Evolutionary conservation across 2,329 filamentous ascomycete genomes (phyloP).

Genomic region (Phialophora tarda): DNA sequence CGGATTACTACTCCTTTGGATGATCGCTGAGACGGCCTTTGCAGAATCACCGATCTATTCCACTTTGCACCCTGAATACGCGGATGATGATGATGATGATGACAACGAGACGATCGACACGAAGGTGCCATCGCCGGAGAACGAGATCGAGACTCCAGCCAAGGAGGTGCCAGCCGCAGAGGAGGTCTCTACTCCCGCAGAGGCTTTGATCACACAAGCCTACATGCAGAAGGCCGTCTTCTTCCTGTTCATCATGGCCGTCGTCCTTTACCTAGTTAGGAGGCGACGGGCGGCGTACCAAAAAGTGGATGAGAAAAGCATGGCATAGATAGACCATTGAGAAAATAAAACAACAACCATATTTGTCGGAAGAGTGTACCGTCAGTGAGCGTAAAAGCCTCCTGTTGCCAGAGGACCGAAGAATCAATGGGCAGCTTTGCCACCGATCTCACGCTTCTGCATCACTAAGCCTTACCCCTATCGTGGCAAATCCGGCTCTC

Average conservation of each 20-base stretch:
- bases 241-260: slow-evolving; percentile 32
- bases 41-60: slow-evolving; percentile 35
- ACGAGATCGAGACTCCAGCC: slow-evolving; percentile 10
- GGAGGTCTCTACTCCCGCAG: slow-evolving; percentile 23
- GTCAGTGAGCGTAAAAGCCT: neutral
- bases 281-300: slow-evolving; percentile 25
- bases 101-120: slow-evolving; percentile 24
- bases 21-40: slow-evolving; percentile 26
- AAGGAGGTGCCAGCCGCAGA: slow-evolving; percentile 26
- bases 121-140: slow-evolving; percentile 19
- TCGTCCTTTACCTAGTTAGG: slow-evolving; percentile 30
- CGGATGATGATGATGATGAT: slow-evolving; percentile 14
- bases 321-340: slow-evolving; percentile 28
- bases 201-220: slow-evolving; percentile 27
- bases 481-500: neutral
- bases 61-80: slow-evolving; percentile 37
- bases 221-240: slow-evolving; percentile 34
- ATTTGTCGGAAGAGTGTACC: neutral
- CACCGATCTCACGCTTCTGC: neutral
- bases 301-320: slow-evolving; percentile 37
- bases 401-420: neutral
- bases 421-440: neutral
- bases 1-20: slow-evolving; percentile 24
- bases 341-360: neutral
- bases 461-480: slow-evolving; percentile 9